Conservation (phyloP, 495 filamentous ascomycete genomes). For the Penicillium longicatenatum region DNA sequence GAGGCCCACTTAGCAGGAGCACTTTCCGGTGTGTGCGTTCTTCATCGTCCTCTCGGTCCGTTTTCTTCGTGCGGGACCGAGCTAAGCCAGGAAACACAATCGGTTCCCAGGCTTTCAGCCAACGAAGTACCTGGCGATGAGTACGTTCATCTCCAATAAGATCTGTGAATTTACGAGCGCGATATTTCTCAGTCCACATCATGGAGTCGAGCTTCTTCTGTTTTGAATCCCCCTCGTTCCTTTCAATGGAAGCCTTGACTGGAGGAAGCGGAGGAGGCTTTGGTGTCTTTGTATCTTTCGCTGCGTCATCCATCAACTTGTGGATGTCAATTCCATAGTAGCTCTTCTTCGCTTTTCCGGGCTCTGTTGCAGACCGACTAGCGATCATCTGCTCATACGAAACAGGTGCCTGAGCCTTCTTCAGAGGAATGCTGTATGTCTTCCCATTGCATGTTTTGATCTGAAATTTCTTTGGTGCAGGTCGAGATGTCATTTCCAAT, state of each 20-base stretch:
- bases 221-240: constrained; percentile 34
- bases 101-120: constrained; percentile 92
- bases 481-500: constrained; percentile 15
- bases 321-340: constrained; percentile 95
- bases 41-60: constrained; percentile 52
- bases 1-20: constrained; percentile 83
- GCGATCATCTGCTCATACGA: constrained; percentile 72
- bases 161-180: constrained; percentile 88
- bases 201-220: constrained; percentile 43
- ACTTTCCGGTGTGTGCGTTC: constrained; percentile 81
- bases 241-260: constrained; percentile 42
- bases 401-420: constrained; percentile 45
- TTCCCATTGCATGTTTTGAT: constrained; percentile 70
- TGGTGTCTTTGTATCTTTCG: constrained; percentile 47
- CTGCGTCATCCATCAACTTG: constrained; percentile 67
- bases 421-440: constrained; percentile 55
- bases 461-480: constrained; percentile 35
- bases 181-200: constrained; percentile 90
- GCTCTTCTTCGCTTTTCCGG: constrained; percentile 73
- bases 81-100: constrained; percentile 81
- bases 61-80: constrained; percentile 53
- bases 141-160: constrained; percentile 93
- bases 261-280: constrained; percentile 13
- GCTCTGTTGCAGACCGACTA: constrained; percentile 63
- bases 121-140: constrained; percentile 85